phyloP scores from a whole-genome alignment of 176 grass and related monocot genomes.

The Hyparrhenia diplandra region DNA sequence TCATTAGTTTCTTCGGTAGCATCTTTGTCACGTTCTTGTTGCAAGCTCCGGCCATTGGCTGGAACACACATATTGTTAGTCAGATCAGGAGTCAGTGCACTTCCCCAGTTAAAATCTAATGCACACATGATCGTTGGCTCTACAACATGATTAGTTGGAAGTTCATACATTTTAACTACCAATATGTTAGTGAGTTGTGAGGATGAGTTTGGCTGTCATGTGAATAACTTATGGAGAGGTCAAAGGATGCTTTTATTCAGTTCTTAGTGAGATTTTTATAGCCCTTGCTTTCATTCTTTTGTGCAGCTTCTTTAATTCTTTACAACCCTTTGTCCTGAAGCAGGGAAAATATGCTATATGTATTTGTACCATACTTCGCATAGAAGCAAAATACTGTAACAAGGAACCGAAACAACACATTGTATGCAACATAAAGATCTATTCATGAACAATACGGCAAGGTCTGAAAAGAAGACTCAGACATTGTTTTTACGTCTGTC shows the following conservation, averaged over 20 bases:
- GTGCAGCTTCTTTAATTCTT: background rate
- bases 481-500: background rate
- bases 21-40: slow-evolving; percentile 41
- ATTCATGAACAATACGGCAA: background rate
- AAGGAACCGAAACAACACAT: background rate
- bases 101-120: slow-evolving; percentile 37
- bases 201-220: background rate
- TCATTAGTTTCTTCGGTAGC: background rate
- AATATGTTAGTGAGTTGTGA: background rate
- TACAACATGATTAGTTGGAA: background rate
- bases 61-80: slow-evolving; percentile 46
- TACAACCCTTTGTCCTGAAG: background rate
- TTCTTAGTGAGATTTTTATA: background rate
- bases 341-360: background rate
- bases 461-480: background rate
- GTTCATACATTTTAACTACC: background rate
- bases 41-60: slow-evolving; percentile 58
- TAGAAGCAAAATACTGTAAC: slow-evolving; percentile 8
- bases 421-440: background rate
- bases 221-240: background rate
- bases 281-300: background rate
- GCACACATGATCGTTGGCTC: background rate
- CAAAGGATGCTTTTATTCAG: background rate
- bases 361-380: slow-evolving; percentile 10
- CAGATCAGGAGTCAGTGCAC: slow-evolving; percentile 22